These are phyloP conservation scores for Isatis tinctoria DNA, from an alignment of 345 rosid species.

Conservation along the genomic window DNA sequence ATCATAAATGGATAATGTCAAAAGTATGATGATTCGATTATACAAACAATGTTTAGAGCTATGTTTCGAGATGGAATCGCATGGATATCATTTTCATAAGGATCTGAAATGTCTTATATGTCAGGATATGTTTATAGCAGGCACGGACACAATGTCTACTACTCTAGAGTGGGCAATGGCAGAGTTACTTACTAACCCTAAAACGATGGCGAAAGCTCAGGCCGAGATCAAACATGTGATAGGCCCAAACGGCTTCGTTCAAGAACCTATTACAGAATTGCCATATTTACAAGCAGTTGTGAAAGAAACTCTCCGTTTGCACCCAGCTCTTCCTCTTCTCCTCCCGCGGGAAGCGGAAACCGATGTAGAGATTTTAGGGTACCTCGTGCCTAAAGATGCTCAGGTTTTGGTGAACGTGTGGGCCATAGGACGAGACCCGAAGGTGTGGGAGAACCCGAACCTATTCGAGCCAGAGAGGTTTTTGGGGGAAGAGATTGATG, in stretches of 20 bases:
- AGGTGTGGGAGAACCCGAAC: conserved; percentile 23
- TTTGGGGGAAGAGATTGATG: neutral
- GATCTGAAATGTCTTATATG: neutral
- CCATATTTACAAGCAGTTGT: too few relatives aligned
- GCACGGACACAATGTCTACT: conserved; percentile 38
- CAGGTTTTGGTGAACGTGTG: conserved; percentile 36
- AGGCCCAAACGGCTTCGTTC: too few relatives aligned
- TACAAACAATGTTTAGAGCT: too few relatives aligned
- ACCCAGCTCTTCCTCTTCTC: too few relatives aligned
- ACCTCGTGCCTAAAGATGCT: conserved; percentile 26
- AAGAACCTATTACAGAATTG: too few relatives aligned
- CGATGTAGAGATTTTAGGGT: conserved; percentile 27
- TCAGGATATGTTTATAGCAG: conserved; percentile 40
- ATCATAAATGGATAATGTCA: neutral
- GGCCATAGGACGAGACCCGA: conserved; percentile 36
- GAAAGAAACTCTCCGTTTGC: too few relatives aligned
- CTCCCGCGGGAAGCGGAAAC: conserved; percentile 24
- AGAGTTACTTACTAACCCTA: conserved; percentile 11
- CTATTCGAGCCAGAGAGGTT: conserved; percentile 33
- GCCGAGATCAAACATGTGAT: too few relatives aligned
- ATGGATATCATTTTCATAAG: too few relatives aligned
- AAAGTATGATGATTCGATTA: neutral
- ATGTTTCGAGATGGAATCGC: too few relatives aligned
- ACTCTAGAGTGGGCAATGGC: conserved; percentile 32
- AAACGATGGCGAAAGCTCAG: neutral